Conservation (phyloP, 192 early-diverging fungal species). For the Backusella tarrabulga region DNA sequence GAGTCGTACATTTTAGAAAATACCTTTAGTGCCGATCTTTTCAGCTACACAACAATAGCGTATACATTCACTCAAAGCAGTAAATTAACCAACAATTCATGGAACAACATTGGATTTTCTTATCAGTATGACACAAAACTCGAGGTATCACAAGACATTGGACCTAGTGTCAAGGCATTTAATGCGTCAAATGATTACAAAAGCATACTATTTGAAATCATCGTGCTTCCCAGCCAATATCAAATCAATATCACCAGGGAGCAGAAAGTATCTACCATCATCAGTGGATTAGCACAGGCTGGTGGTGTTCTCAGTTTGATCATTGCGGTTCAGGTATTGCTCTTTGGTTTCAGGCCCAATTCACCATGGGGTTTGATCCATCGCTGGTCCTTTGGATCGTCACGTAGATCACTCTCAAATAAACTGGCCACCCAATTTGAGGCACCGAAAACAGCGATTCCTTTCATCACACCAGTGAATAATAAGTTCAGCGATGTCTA, state of each 20-base stretch:
- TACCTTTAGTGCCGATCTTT: neutral
- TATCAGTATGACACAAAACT: neutral
- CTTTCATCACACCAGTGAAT: constrained; percentile 17
- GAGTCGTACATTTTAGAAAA: neutral
- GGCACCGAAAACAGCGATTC: neutral
- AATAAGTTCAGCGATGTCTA: neutral
- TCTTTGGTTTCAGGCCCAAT: constrained; percentile 21
- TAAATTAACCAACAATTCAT: neutral
- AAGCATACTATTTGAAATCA: neutral
- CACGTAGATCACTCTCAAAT: constrained; percentile 1
- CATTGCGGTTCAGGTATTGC: constrained; percentile 8
- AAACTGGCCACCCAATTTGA: constrained; percentile 10
- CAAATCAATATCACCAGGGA: neutral
- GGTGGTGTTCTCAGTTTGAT: constrained; percentile 19
- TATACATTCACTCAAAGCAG: neutral
- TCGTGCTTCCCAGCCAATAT: neutral
- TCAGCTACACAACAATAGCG: neutral
- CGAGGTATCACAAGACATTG: neutral
- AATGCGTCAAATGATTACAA: neutral
- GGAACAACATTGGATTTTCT: neutral
- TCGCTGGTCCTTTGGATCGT: constrained; percentile 19
- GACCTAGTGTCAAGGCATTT: neutral
- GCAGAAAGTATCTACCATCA: constrained; percentile 15
- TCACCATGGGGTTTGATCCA: constrained; percentile 26
- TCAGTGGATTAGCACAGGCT: constrained; percentile 14